Evolutionary conservation across 345 rosid species (phyloP), one percentile per base, ranked within the genome.

Genomic region (Brassica cretica): DNA sequence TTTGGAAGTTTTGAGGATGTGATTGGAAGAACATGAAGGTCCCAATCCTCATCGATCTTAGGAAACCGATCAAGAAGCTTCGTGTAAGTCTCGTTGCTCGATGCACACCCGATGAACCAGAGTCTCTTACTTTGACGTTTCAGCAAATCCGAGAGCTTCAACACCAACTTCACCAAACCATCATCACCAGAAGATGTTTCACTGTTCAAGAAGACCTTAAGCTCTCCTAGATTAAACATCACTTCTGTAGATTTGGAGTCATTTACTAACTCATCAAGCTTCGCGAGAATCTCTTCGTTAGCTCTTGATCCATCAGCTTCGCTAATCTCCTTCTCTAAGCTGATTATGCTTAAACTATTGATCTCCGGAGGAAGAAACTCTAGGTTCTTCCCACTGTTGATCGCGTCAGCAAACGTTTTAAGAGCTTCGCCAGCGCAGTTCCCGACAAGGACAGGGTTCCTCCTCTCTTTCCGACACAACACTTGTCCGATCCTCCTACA

Each of bases 1-100:
- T 86, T 90, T 41, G 89, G 76, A 71, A 76, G 65, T 77, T 70
- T 81, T 44, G 85, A 76, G 44, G 88, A 76, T 66, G 89, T 79
- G 12, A 86, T 79, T 2, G 91, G 91, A 84, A 87, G 74, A 68
- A 84, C 60, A 21, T 88, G 86, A 81, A 89, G 83, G 84, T 89
- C 91, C 96, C 91, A 91, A 12, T 87, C 88, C 72, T 81, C 82
- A 21, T 86, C 89, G 6, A 85, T 59, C 19, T 56, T 74, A 0
- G 91, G 88, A 77, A 84, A 91, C 79, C 74, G 78, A 16, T 72
- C 76, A 0, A 81, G 70, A 66, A 89, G 84, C 82, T 84, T 86
- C 25, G 72, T 72, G 65, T 83, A 89, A 1, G 71, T 86, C 75
- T 89, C 94, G 37, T 82, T 62, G 37, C 77, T 86, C 11, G 80